These are phyloP conservation scores for Tagetes erecta DNA, from an alignment of 129 eudicot species.

Conservation along the genomic window DNA sequence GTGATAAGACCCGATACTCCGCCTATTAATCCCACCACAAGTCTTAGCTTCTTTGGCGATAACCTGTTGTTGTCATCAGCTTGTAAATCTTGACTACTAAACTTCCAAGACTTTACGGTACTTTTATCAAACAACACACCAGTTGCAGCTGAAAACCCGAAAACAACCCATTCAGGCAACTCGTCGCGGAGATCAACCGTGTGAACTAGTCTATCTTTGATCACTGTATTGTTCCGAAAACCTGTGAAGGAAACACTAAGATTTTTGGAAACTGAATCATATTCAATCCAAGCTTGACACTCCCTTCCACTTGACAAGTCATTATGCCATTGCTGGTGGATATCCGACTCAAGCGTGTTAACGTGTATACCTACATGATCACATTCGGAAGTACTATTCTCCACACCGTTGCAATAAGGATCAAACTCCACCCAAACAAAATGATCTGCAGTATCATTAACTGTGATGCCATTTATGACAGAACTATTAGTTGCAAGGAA, in stretches of 20 bases:
- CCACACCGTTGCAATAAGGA: conserved; percentile 26
- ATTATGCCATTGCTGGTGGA: conserved; percentile 26
- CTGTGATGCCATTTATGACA: not conserved
- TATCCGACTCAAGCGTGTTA: conserved; percentile 12
- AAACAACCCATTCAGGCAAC: conserved; percentile 30
- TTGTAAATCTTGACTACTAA: conserved; percentile 7
- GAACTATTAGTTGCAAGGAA: conserved; percentile 33
- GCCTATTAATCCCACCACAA: conserved; percentile 19
- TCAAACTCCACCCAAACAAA: conserved; percentile 65
- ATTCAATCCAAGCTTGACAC: conserved; percentile 43
- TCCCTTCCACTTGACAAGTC: conserved; percentile 9
- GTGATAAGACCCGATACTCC: conserved; percentile 9
- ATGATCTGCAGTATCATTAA: not conserved
- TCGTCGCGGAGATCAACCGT: conserved; percentile 26
- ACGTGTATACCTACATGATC: conserved; percentile 48
- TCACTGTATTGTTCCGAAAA: not conserved
- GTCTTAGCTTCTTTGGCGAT: not conserved
- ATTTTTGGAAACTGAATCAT: conserved; percentile 31
- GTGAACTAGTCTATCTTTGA: conserved; percentile 7
- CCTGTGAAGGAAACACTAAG: conserved; percentile 32
- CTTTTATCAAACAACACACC: not conserved
- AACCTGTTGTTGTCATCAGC: not conserved
- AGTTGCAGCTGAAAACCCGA: conserved; percentile 40
- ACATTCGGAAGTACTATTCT: not conserved
- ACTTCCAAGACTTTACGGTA: conserved; percentile 29